Base-by-base conservation (phyloP, 306 rosid genomes). In the Begonia loranthoides region DNA sequence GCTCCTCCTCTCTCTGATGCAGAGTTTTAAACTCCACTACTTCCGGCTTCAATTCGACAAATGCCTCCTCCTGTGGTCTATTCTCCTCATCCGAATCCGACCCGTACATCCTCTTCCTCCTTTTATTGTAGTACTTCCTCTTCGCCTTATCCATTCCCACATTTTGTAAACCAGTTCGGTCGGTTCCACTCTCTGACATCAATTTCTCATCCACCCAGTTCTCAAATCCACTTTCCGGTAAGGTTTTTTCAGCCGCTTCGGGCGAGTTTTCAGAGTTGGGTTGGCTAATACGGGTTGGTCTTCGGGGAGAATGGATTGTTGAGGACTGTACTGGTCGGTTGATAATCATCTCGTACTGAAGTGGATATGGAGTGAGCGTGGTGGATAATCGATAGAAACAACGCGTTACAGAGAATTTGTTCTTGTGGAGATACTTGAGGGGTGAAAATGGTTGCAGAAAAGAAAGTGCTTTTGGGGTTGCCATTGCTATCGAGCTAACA, bases 41-140 rank as follows among this genome's bases (percentile, higher is more conserved):
- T 52, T 89, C 81, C 1, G 90, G 97, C 67, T 70, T 79, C 59
- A 89, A 50, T 56, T 89, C 97, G 57, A 90, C 90, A 49, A 85
- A 62, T 0, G 63, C 45, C 9, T 79, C 85, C 2, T 71, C 87
- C 9, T 39, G 53, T 13, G 67, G 34, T 53, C 62, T 50, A 11
- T 53, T 51, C 1, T 77, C 97, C 3, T 72, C 77, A 10, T 89
- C 97, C 1, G 85, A 71, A 48, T 90, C 97, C 3, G 90, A 72
- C 17, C 95, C 97, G 49, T 82, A 72, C 95, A 90, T 73, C 60
- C 97, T 70, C 75, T 80, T 85, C 62, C 90, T 49, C 54, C 95
- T 56, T 59, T 82, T 85, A 33, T 57, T 85, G 55, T 79, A 82
- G 61, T 89, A 89, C 68, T 84, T 89, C 28, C 90, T 64, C 85